A percentile compares a stretch with the other conserved stretches of the same genome.
Evolutionary conservation across 192 early-diverging fungal species (phyloP).

Genomic region (Dispira simplex): DNA sequence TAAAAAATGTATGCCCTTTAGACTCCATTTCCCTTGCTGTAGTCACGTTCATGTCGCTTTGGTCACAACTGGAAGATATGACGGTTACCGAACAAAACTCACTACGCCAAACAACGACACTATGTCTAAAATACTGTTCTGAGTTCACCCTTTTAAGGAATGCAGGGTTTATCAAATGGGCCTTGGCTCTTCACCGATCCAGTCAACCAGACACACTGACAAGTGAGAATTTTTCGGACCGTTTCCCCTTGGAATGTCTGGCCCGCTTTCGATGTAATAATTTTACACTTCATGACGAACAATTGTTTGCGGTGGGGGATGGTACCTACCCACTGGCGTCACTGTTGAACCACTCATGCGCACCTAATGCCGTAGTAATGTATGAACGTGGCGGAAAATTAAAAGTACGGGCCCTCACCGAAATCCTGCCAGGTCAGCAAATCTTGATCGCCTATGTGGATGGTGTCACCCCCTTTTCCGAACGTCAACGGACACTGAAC

Average conservation of each 20-base stretch:
- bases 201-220: background rate
- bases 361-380: constrained; percentile 39
- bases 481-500: background rate
- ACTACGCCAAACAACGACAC: background rate
- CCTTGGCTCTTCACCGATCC: background rate
- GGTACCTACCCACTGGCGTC: constrained; percentile 44
- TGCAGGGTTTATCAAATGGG: background rate
- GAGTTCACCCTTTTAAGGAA: background rate
- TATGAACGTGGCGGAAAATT: constrained; percentile 29
- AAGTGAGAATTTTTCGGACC: background rate
- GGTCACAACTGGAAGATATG: background rate
- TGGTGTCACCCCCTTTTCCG: background rate
- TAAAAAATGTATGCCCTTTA: too few species aligned
- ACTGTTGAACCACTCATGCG: constrained; percentile 50
- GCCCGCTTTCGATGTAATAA: constrained; percentile 49
- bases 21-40: too few species aligned
- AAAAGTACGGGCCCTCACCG: constrained; percentile 30
- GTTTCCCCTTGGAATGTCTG: constrained; percentile 28
- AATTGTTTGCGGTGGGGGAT: constrained; percentile 45
- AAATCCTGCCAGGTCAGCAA: constrained; percentile 33
- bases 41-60: background rate
- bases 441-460: constrained; percentile 45
- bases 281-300: constrained; percentile 36
- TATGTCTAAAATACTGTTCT: background rate
- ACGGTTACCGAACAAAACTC: background rate